These are phyloP conservation scores for Arthrobotrys conoides DNA, from an alignment of 2,329 filamentous ascomycete species.

Conservation along the genomic window DNA sequence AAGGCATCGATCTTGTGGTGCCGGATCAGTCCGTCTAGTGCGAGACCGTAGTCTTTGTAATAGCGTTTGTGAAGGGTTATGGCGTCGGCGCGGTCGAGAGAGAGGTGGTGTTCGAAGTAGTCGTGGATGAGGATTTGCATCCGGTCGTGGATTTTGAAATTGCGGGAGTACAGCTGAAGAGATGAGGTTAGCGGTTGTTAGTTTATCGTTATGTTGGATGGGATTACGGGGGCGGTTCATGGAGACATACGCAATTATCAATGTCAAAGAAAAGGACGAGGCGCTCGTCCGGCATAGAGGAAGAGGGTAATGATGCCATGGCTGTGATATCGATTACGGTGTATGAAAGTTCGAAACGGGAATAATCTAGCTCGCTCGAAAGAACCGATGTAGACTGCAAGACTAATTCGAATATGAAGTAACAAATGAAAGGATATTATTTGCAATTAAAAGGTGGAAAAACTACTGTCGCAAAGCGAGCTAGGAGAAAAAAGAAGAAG, in stretches of 20 bases:
- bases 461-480: not conserved
- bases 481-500: not conserved
- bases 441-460: not conserved
- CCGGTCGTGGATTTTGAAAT: constrained; percentile 80
- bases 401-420: not conserved
- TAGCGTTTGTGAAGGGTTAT: constrained; percentile 88
- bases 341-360: not conserved
- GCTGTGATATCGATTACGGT: not conserved
- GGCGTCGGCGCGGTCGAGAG: constrained; percentile 82
- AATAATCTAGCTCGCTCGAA: not conserved
- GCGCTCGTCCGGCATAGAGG: constrained; percentile 66
- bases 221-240: constrained; percentile 63
- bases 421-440: not conserved
- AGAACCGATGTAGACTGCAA: not conserved
- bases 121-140: constrained; percentile 85
- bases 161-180: constrained; percentile 57
- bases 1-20: constrained; percentile 96
- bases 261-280: constrained; percentile 87
- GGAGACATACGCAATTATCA: constrained; percentile 84
- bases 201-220: constrained; percentile 68
- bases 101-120: constrained; percentile 65
- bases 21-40: constrained; percentile 92
- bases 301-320: constrained; percentile 40
- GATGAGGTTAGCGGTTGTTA: not conserved
- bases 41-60: constrained; percentile 96